Base-by-base conservation (phyloP, 1,139 yeast genomes). In the Pichia cactophila region DNA sequence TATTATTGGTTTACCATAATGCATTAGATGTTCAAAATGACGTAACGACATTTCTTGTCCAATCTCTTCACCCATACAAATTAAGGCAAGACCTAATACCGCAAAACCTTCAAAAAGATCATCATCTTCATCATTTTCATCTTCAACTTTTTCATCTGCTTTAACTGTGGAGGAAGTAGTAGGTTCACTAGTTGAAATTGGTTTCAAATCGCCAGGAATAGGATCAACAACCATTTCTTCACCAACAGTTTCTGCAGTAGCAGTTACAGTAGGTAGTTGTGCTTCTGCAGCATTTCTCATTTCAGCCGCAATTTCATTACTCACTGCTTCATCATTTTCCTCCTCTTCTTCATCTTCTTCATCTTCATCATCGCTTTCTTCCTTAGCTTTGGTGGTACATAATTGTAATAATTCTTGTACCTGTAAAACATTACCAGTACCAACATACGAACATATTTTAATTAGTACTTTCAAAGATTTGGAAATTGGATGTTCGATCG, bases 11-110 rank as follows among this genome's bases (percentile, higher is more conserved):
- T 89, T 92, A 53, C 98, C 98, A 66, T 92, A 94, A 69, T 94
- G 98, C 96, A 94, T 89, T 67, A 90, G 75, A 67, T 94, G 98
- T 46, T 96, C 90, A 65, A 90, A 92, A 69, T 94, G 98, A 67
- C 98, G 92, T 61, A 92, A 72, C 14, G 94, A 84, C 98, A 94
- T 94, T 61, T 92, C 97, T 67, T 86, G 95, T 41, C 98, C 98
- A 67, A 94, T 87, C 56, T 88, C 96, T 68, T 94, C 99, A 55
- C 99, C 98, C 88, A 94, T 84, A 29, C 97, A 95, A 63, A 94
- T 86, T 59, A 86, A 77, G 0, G 97, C 98, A 58, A 94, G 78
- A 53, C 98, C 98, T 48, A 94, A 75, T 23, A 94, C 97, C 5
- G 97, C 95, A 62, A 87, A 87, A 1, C 90, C 95, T 62, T 89